Conservation (phyloP, 345 rosid species). For the Punica granatum region DNA sequence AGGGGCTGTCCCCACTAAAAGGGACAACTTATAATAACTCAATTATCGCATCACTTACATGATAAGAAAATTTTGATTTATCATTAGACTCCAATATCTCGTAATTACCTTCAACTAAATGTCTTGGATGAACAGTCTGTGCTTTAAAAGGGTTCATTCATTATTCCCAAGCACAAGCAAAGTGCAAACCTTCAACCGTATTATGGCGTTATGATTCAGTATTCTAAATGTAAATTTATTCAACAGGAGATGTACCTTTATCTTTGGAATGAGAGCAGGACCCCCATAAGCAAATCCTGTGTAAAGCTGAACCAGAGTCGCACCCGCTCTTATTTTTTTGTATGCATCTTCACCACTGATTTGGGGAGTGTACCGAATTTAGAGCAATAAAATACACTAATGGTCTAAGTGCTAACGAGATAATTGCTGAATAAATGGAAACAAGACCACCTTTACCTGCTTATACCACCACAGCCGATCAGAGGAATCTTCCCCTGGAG, state of each 20-base stretch:
- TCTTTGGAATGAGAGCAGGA: constrained; percentile 88
- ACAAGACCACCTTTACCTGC: constrained; percentile 43
- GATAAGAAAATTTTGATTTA: no score
- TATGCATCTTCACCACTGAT: constrained; percentile 97
- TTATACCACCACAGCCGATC: constrained; percentile 89
- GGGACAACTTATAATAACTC: no score
- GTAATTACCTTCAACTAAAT: no score
- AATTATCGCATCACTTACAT: no score
- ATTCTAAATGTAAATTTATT: neutral
- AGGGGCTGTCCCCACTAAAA: no score
- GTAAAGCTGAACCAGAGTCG: constrained; percentile 93
- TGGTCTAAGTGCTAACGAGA: neutral
- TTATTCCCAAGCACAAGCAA: neutral
- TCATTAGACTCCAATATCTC: no score
- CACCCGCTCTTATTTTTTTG: constrained; percentile 88
- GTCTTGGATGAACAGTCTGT: no score
- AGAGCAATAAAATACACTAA: neutral
- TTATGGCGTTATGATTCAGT: neutral
- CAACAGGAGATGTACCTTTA: constrained; percentile 69
- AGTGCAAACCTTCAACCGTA: neutral
- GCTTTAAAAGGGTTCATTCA: no score
- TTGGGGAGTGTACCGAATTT: constrained; percentile 7
- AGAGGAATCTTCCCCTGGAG: constrained; percentile 88
- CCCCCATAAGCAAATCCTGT: constrained; percentile 94
- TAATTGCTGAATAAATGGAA: neutral